Conservation (phyloP, 192 early-diverging fungal genomes). For the Phlyctochytrium bullatum region DNA sequence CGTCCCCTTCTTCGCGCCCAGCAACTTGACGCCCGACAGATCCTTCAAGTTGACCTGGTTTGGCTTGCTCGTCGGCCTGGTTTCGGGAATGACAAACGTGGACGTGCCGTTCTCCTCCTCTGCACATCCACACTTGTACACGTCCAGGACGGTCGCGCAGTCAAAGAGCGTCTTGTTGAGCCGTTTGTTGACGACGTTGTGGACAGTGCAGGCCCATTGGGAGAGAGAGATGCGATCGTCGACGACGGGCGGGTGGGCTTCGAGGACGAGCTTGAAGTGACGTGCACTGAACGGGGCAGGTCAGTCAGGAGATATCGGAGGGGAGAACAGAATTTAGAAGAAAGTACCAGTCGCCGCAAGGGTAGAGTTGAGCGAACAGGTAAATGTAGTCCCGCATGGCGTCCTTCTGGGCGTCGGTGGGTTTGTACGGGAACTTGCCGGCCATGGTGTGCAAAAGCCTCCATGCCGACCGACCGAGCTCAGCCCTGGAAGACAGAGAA, state of each 20-base stretch:
- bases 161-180: slow-evolving; percentile 79
- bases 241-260: slow-evolving; percentile 77
- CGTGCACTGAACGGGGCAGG: slow-evolving; percentile 57
- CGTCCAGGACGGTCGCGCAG: slow-evolving; percentile 69
- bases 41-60: too few species aligned
- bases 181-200: slow-evolving; percentile 90
- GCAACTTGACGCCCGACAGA: too few species aligned
- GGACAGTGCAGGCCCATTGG: slow-evolving; percentile 85
- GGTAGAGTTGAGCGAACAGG: slow-evolving; percentile 83
- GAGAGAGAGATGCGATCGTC: slow-evolving; percentile 66
- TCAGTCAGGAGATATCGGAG: background rate
- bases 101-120: background rate
- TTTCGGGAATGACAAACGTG: too few species aligned
- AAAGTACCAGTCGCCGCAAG: slow-evolving; percentile 89
- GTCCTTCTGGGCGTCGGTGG: slow-evolving; percentile 69
- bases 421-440: slow-evolving; percentile 78
- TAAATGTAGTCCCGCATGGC: slow-evolving; percentile 78
- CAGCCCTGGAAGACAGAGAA: slow-evolving; percentile 54
- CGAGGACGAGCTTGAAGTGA: slow-evolving; percentile 79
- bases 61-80: too few species aligned
- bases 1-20: too few species aligned
- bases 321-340: background rate
- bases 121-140: slow-evolving; percentile 88
- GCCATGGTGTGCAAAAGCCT: slow-evolving; percentile 92
- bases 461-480: slow-evolving; percentile 88